Conservation (phyloP, 495 filamentous ascomycete species). For the Neurospora cerealis region DNA sequence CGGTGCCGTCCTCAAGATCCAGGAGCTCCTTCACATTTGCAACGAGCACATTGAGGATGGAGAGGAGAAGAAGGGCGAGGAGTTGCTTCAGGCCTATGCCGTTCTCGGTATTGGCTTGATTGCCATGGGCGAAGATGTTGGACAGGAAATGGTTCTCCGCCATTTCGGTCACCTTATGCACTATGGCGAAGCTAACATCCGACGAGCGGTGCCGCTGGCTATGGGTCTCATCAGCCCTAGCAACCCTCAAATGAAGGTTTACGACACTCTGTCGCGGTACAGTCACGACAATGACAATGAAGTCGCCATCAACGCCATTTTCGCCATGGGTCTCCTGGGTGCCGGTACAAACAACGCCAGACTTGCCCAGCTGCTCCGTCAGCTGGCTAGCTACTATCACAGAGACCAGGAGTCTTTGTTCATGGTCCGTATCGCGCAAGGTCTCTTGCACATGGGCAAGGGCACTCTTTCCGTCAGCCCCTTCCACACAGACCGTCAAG, state of each 20-base stretch:
- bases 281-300: conserved; percentile 99
- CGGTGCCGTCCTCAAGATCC: conserved; percentile 89
- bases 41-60: conserved; percentile 94
- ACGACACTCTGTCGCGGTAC: conserved; percentile 96
- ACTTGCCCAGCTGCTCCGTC: conserved; percentile 84
- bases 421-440: conserved; percentile 98
- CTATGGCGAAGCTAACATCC: conserved; percentile 95
- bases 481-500: conserved; percentile 96
- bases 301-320: conserved; percentile 96
- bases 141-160: conserved; percentile 95
- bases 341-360: conserved; percentile 98
- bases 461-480: conserved; percentile 90
- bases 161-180: conserved; percentile 99
- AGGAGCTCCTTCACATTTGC: conserved; percentile 92
- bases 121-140: conserved; percentile 96
- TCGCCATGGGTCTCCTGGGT: conserved; percentile 95
- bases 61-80: conserved; percentile 83
- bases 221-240: conserved; percentile 94
- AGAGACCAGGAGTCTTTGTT: conserved; percentile 90
- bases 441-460: conserved; percentile 98
- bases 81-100: conserved; percentile 90
- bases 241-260: conserved; percentile 99
- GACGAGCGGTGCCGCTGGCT: conserved; percentile 90
- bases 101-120: conserved; percentile 90
- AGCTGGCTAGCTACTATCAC: conserved; percentile 96